These are phyloP conservation scores for Ophiobolus disseminans DNA, from an alignment of 2,329 filamentous ascomycete genomes.

Conservation along the genomic window DNA sequence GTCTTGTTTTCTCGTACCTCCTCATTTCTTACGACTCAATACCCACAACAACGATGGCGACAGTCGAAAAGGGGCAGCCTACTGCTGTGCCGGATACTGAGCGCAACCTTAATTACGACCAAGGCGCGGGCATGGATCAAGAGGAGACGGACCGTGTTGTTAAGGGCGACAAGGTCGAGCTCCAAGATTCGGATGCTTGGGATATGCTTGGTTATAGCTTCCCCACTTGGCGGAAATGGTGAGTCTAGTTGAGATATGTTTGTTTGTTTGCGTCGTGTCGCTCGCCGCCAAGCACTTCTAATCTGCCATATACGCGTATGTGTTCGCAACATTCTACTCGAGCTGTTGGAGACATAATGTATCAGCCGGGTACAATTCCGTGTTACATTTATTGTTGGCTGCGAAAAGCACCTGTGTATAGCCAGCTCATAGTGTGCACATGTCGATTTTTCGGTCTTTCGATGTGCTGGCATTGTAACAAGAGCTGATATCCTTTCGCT, in stretches of 20 bases:
- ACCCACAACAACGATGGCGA: constrained; percentile 11
- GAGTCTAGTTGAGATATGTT: constrained; percentile 9
- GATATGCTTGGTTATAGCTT: constrained; percentile 56
- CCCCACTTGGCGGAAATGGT: constrained; percentile 55
- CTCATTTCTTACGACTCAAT: background rate
- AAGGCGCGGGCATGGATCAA: constrained; percentile 25
- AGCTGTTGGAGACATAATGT: too few species aligned
- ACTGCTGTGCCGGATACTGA: constrained; percentile 34
- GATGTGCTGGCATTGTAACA: background rate
- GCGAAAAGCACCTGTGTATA: too few species aligned
- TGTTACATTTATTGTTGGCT: too few species aligned
- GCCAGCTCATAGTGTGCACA: background rate
- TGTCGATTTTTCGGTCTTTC: background rate
- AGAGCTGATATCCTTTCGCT: background rate
- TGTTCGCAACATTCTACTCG: background rate
- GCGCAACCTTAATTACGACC: constrained; percentile 25
- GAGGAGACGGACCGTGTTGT: constrained; percentile 30
- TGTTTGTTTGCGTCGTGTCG: constrained; percentile 33
- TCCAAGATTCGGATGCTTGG: constrained; percentile 52
- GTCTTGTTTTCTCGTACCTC: background rate
- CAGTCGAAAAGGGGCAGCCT: constrained; percentile 13
- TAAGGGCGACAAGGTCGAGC: constrained; percentile 37
- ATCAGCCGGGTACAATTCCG: background rate
- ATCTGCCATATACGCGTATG: background rate
- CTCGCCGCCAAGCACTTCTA: background rate